These are phyloP conservation scores for Plenodomus lindquistii DNA, from an alignment of 2,329 filamentous ascomycete species.

Conservation along the genomic window DNA sequence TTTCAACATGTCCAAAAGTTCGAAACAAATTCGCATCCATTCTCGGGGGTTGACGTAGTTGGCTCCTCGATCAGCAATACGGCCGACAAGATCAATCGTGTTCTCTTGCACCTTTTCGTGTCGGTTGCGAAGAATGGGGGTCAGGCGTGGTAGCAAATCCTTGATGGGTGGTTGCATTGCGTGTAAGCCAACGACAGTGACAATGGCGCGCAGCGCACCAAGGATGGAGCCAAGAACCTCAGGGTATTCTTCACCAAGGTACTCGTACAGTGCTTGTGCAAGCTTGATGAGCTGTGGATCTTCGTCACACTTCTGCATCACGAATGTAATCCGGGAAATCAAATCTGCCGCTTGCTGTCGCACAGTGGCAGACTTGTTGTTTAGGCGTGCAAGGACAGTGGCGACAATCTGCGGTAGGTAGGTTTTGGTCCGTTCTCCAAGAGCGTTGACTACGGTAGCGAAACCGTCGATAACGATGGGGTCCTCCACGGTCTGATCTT, in stretches of 20 bases:
- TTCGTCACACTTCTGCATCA: slow-evolving; percentile 98
- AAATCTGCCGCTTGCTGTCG: slow-evolving; percentile 96
- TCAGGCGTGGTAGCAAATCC: slow-evolving; percentile 90
- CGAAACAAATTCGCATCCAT: slow-evolving; percentile 99
- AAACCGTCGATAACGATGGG: slow-evolving; percentile 96
- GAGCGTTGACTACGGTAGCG: slow-evolving; percentile 93
- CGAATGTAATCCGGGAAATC: slow-evolving; percentile 94
- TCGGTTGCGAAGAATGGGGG: slow-evolving; percentile 95
- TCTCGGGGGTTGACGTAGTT: slow-evolving; percentile 96
- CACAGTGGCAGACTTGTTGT: slow-evolving; percentile 97
- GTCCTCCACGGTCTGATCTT: slow-evolving; percentile 96
- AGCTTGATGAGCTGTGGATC: slow-evolving; percentile 95
- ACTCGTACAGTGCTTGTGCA: slow-evolving; percentile 93
- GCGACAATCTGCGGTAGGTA: slow-evolving; percentile 97
- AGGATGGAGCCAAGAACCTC: slow-evolving; percentile 97
- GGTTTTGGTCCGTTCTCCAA: slow-evolving; percentile 91
- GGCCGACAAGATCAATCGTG: slow-evolving; percentile 95
- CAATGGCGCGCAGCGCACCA: slow-evolving; percentile 90
- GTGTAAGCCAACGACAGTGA: slow-evolving; percentile 95
- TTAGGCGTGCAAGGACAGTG: slow-evolving; percentile 93
- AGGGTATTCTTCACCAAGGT: slow-evolving; percentile 96
- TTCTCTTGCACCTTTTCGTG: slow-evolving; percentile 99
- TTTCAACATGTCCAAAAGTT: slow-evolving; percentile 98
- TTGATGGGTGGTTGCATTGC: slow-evolving; percentile 99
- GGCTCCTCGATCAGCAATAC: slow-evolving; percentile 94